Base-by-base conservation (phyloP, 108 stramenopile species). In the Nitzschia palea region DNA sequence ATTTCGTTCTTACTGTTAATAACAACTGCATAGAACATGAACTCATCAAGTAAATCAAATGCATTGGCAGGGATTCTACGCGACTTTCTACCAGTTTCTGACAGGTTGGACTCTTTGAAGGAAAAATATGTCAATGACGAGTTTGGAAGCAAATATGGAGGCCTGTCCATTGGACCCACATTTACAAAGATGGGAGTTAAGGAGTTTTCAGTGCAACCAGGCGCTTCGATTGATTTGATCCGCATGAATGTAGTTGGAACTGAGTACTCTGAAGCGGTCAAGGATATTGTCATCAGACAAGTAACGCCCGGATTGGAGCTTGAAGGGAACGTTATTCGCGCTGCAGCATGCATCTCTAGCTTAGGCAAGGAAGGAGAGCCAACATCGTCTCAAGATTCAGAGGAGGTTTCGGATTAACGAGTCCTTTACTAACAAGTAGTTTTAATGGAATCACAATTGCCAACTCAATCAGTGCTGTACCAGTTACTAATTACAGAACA, bases 321-420 rank as follows among this genome's bases (percentile, higher is more conserved):
- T 47, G 60, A 73, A 51, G 91, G 88, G 1, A 89, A 87, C 67
- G 81, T 89, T 58, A 67, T 93, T 22, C 71, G 86, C 22, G 48
- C 75, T 62, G 88, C 88, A 0, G 55, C 76, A 52, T 76, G 71
- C 56, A 79, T 93, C 29, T 82, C 56, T 28, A 89, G 86, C 61
- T 62, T 82, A 70, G 88, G 88, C 26, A 20, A 18, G 18, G 47
- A 48, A 20, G 47, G 22, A 48, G n/a, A n/a, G n/a, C n/a, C n/a
- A n/a, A n/a, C n/a, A n/a, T n/a, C n/a, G n/a, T n/a, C n/a, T n/a
- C n/a, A n/a, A n/a, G n/a, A n/a, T n/a, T n/a, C n/a, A n/a, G n/a
- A n/a, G n/a, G n/a, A n/a, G n/a, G n/a, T n/a, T n/a, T n/a, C n/a
- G n/a, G n/a, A n/a, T n/a, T n/a, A n/a, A n/a, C n/a, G n/a, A n/a